Base-by-base conservation (phyloP, 2,329 filamentous ascomycete genomes). In the Nannizziopsis barbatae region DNA sequence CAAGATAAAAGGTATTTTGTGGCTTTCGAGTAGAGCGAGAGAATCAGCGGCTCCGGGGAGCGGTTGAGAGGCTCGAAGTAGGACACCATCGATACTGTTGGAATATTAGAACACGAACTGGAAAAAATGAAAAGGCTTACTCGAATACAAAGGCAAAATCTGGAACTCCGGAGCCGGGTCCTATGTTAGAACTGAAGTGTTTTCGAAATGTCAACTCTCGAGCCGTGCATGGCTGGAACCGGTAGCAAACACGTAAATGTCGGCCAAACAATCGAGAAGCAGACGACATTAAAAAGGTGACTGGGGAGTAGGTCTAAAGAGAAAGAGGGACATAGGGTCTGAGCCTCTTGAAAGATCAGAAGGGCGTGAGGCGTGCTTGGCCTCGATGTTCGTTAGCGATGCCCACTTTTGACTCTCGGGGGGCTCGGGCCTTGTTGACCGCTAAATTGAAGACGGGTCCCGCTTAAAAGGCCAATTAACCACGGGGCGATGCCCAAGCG, bases 1-100 rank as follows among this genome's bases (percentile, higher is more conserved):
- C 31, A 98, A 79, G 59, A 98, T 90, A 69, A 94, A 96, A 10
- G 89, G 89, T 40, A 95, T 86, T 41, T 77, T 74, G 60, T 88
- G 75, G 41, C 75, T 68, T 57, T 88, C 80, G 15, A 96, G 80
- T 59, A 80, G 83, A 27, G 73, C 70, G 15, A 98, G 75, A 11
- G 88, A 77, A 59, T 85, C 75, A 1, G 79, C 72, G 1, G 92
- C 90, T 30, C 85, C 83, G 1, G 86, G 83, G 41, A 96, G 81
- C 2, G 86, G 81, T 53, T 81, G 78, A 3, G 84, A 79, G 52
- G 84, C 84, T 60, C 89, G 86, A 30, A 96, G 75, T 15, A 98
- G 78, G n/a, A 98, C 92, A 49, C 92, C 92, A 65, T 98, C 92
- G 62, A 98, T 94, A 65, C 79, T 84, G 55, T 12, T 33, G 36